Evolutionary conservation across 257 asterid genomes (phyloP).

Genomic region (Solanum ossicruentum): DNA sequence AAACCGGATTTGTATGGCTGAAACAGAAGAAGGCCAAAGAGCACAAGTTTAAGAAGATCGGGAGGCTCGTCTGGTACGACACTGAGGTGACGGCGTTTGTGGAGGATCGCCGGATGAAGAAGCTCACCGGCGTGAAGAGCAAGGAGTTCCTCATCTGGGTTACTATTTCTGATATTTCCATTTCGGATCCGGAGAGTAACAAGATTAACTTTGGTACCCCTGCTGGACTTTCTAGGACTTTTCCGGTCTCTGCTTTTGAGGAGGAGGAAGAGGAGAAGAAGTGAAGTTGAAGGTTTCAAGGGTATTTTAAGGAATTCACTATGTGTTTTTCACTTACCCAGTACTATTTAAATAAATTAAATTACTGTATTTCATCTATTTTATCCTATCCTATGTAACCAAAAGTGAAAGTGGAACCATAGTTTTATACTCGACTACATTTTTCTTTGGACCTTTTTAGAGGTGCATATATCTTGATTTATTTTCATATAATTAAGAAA

Average conservation of each 20-base stretch:
- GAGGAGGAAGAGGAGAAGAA: neutral
- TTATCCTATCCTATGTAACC: neutral
- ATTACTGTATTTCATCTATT: neutral
- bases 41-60: constrained; percentile 41
- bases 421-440: neutral
- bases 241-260: constrained; percentile 52
- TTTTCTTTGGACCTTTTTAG: neutral
- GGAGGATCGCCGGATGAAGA: constrained; percentile 56
- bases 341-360: neutral
- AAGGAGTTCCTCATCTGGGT: constrained; percentile 75
- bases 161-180: constrained; percentile 34
- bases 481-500: neutral
- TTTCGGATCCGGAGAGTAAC: constrained; percentile 28
- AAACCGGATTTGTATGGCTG: constrained; percentile 63
- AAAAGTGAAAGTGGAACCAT: neutral
- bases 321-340: neutral
- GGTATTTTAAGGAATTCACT: neutral
- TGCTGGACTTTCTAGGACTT: constrained; percentile 44
- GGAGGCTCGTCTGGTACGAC: constrained; percentile 48
- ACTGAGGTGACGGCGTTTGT: constrained; percentile 54
- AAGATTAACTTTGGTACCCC: constrained; percentile 42
- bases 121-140: constrained; percentile 64
- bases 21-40: constrained; percentile 50
- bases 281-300: neutral
- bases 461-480: neutral